Conservation (phyloP, 2,329 filamentous ascomycete species). For the Pyrenophora teres region DNA sequence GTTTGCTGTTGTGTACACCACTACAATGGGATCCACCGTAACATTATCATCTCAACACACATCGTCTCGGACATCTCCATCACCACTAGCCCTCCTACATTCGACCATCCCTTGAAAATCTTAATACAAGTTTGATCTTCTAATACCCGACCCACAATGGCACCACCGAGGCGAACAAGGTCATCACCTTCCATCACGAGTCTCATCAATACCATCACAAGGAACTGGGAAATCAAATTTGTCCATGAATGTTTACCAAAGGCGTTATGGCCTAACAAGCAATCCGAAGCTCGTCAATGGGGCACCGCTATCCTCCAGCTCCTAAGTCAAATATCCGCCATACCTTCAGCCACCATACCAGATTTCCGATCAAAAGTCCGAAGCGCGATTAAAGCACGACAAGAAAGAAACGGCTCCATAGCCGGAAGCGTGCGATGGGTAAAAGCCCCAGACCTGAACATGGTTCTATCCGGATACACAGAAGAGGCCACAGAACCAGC, state of each 20-base stretch:
- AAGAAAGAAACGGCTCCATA: constrained; percentile 1
- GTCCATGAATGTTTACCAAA: constrained; percentile 5
- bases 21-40: constrained; percentile 6
- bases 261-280: constrained; percentile 8
- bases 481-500: background rate
- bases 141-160: background rate
- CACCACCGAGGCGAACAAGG: background rate
- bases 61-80: background rate
- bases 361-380: constrained; percentile 3
- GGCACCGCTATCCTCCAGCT: constrained; percentile 6
- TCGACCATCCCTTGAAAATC: background rate
- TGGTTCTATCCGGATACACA: constrained; percentile 2
- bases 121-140: too few relatives aligned
- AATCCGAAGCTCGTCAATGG: constrained; percentile 4
- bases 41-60: background rate
- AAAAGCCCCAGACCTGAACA: constrained; percentile 4
- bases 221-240: constrained; percentile 5
- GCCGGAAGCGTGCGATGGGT: background rate
- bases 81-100: too few relatives aligned
- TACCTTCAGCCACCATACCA: constrained; percentile 3
- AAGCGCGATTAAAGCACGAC: constrained; percentile 1
- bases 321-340: constrained; percentile 7
- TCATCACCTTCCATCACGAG: background rate
- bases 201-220: constrained; percentile 2
- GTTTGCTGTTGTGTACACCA: constrained; percentile 1